A percentile compares a stretch with the other conserved stretches of the same genome.
These are phyloP conservation scores for Colletotrichum salicis DNA, from an alignment of 2,329 filamentous ascomycete species.

Conservation along the genomic window DNA sequence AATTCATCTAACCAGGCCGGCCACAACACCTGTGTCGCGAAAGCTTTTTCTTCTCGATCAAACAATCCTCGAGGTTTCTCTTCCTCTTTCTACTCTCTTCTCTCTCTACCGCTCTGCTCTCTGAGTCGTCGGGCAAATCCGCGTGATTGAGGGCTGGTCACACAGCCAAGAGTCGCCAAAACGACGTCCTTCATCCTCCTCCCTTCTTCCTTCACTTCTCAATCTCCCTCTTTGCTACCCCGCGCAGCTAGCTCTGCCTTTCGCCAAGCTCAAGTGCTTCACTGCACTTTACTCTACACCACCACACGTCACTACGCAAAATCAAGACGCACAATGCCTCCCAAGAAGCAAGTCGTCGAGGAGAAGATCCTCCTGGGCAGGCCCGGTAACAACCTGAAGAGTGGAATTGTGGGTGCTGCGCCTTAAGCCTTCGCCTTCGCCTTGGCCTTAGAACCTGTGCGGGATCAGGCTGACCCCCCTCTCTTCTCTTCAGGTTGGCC, in stretches of 20 bases:
- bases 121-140: slow-evolving; percentile 29
- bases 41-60: slow-evolving; percentile 41
- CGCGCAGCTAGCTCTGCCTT: slow-evolving; percentile 76
- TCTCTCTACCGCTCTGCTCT: slow-evolving; percentile 27
- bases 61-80: slow-evolving; percentile 24
- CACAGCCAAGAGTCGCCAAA: slow-evolving; percentile 52
- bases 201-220: slow-evolving; percentile 64
- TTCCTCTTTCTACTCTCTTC: slow-evolving; percentile 27
- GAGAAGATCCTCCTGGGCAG: slow-evolving; percentile 97
- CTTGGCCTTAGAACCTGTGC: slow-evolving; percentile 49
- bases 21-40: slow-evolving; percentile 20
- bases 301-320: slow-evolving; percentile 68
- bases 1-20: slow-evolving; percentile 36
- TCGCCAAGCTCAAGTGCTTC: slow-evolving; percentile 61
- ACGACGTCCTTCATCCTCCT: slow-evolving; percentile 54
- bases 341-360: slow-evolving; percentile 91
- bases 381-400: slow-evolving; percentile 98
- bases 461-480: slow-evolving; percentile 40
- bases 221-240: slow-evolving; percentile 58
- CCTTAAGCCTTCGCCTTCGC: slow-evolving; percentile 11
- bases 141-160: slow-evolving; percentile 51
- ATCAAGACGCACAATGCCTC: slow-evolving; percentile 82
- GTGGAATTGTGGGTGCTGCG: slow-evolving; percentile 83
- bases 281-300: slow-evolving; percentile 59
- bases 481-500: slow-evolving; percentile 76